Conservation (phyloP, 768 basidiomycete species). For the Tulasnella sp. region DNA sequence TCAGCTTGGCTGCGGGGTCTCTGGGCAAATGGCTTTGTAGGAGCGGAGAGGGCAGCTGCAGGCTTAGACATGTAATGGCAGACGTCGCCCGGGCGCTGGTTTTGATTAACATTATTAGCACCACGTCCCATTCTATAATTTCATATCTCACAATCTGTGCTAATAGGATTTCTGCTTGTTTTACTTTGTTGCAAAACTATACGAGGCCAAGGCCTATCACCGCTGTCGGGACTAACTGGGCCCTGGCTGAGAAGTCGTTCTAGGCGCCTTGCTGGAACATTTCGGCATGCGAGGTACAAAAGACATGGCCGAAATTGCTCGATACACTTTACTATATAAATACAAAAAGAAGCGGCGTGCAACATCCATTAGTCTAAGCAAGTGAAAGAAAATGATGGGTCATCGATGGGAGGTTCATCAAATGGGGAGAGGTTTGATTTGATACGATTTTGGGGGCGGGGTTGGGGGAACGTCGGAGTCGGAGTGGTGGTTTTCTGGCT, state of each 20-base stretch:
- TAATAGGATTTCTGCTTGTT: no score
- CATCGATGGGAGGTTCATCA: background rate
- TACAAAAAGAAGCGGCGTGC: background rate
- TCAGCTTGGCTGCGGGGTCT: constrained; percentile 71
- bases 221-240: background rate
- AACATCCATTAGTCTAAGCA: constrained; percentile 1
- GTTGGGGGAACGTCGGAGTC: background rate
- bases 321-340: constrained; percentile 4
- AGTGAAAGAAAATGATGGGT: background rate
- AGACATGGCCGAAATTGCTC: background rate
- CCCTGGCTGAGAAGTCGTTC: no score
- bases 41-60: constrained; percentile 68
- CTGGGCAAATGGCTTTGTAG: constrained; percentile 54
- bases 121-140: background rate
- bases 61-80: constrained; percentile 46
- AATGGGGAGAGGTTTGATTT: background rate
- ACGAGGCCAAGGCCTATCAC: background rate
- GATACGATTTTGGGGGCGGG: background rate
- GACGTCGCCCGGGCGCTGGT: background rate
- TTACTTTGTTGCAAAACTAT: no score
- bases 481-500: background rate
- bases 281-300: background rate
- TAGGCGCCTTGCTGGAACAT: no score
- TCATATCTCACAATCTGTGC: no score
- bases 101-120: background rate